Evolutionary conservation across 192 early-diverging fungal species (phyloP).

Genomic region (Coemansia sp.): DNA sequence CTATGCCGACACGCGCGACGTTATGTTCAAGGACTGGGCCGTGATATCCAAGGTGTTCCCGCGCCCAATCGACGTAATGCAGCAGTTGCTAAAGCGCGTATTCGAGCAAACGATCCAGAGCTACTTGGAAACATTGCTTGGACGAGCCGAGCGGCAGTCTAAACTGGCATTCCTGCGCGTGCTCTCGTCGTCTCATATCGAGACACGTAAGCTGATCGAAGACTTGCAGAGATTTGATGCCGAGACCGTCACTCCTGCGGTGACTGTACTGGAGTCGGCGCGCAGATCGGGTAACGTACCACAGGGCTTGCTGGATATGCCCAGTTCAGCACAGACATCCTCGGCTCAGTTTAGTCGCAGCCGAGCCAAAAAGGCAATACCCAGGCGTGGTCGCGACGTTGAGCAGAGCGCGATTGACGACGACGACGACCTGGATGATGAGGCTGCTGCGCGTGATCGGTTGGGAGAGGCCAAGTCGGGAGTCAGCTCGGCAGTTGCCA

Average conservation of each 20-base stretch:
- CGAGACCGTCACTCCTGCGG: conserved; percentile 53
- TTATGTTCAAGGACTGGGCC: conserved; percentile 84
- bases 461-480: conserved; percentile 48
- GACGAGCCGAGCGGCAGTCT: conserved; percentile 67
- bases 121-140: conserved; percentile 80
- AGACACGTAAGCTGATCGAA: conserved; percentile 69
- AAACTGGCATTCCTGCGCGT: conserved; percentile 80
- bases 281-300: conserved; percentile 37
- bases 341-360: conserved; percentile 53
- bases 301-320: conserved; percentile 48
- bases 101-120: conserved; percentile 97
- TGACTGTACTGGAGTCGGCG: conserved; percentile 49
- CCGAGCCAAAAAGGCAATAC: conserved; percentile 34
- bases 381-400: conserved; percentile 5
- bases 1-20: conserved; percentile 81
- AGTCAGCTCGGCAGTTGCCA: conserved; percentile 46
- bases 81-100: conserved; percentile 90
- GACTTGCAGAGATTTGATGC: conserved; percentile 82
- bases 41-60: conserved; percentile 95
- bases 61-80: conserved; percentile 85
- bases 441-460: conserved; percentile 38
- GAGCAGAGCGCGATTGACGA: conserved; percentile 30
- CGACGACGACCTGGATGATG: conserved; percentile 47
- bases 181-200: conserved; percentile 69
- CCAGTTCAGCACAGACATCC: conserved; percentile 41